Base-by-base conservation (phyloP, 352 stramenopile species). In the Phytophthora pistaciae region DNA sequence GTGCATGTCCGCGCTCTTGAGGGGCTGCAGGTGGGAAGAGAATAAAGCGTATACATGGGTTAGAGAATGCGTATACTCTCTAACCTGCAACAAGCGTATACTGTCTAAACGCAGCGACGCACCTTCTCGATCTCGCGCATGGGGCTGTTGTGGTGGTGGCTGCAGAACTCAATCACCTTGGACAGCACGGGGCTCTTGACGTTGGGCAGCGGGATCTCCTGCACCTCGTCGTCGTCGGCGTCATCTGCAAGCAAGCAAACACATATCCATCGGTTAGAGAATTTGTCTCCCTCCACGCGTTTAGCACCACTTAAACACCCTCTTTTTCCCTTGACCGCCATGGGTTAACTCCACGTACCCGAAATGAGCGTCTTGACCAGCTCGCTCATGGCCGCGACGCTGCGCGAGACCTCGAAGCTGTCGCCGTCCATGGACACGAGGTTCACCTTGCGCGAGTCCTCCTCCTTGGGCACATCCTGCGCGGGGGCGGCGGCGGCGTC, bases 281-380 rank as follows among this genome's bases (percentile, higher is more conserved):
- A n/a, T 44, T 44, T 44, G 3, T 4, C 36, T 8, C 36, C 6
- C 38, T 44, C 13, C 13, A 14, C 38, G 38, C 38, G 38, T 44
- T 44, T 44, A 44, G 38, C 38, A 44, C 38, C 38, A 44, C 38
- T 44, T 44, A 44, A 44, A n/a, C 36, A 5, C 36, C 36, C 16
- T 10, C 11, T 10, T 16, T 16, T 44, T 16, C 13, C 36, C 36
- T 44, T 44, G n/a, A 44, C 99, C 97, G 67, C 97, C 98, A 72
- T 99, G 98, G 87, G 99, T 98, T 13, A 86, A 96, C 33, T 95
- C 87, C 21, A 96, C 70, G 78, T 91, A 94, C 56, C 89, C 74
- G 93, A 95, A 38, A 84, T 68, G 25, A 88, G 68, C 74, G 82
- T 86, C 74, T 91, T 78, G 21, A 91, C 76, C 40, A 91, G 70